Evolutionary conservation across 495 filamentous ascomycete genomes (phyloP), one percentile per base, ranked within the genome.

Genomic region (Penicillium bovifimosum): DNA sequence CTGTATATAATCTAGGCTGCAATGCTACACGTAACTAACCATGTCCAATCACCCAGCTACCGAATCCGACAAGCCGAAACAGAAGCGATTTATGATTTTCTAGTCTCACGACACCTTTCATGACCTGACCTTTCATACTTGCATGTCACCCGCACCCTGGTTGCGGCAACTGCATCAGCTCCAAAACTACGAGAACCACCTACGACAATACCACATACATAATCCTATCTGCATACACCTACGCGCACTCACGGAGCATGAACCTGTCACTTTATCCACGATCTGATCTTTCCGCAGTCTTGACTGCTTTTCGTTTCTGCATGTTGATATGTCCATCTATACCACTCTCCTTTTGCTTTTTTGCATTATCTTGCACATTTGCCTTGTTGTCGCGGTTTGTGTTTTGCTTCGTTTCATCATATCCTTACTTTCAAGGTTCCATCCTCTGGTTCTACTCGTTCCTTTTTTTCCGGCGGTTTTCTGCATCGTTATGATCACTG

Each of bases 81-180:
- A 58, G 50, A 71, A 71, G 51, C 60, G 64, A 20, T 67, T 71
- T 41, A 60, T 66, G 34, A 66, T 71, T 40, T 69, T 71, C 45
- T 71, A 38, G 56, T 38, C 13, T 14, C 47, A 16, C 5, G 4
- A 5, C 26, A 31, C 28, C 5, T 26, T 26, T 27, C 13, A 33
- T 26, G 42, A 40, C 27, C 36, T 36, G 29, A 47, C 28, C 17
- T 28, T 24, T 6, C 47, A 27, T 31, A 28, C 14, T 17, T 48
- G 10, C 5, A 49, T 29, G 6, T 20, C 16, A 11, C 18, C 17
- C 29, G n/a, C 18, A 32, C 9, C 28, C 28, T 16, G 17, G 20
- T 27, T 24, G 18, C 26, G 26, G 13, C 20, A 9, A 0, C 7
- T 27, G 3, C 26, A 42, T 11, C 24, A 29, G 13, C 11, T 8